Base-by-base conservation (phyloP, 2,329 filamentous ascomycete species). In the Exophiala sp. region DNA sequence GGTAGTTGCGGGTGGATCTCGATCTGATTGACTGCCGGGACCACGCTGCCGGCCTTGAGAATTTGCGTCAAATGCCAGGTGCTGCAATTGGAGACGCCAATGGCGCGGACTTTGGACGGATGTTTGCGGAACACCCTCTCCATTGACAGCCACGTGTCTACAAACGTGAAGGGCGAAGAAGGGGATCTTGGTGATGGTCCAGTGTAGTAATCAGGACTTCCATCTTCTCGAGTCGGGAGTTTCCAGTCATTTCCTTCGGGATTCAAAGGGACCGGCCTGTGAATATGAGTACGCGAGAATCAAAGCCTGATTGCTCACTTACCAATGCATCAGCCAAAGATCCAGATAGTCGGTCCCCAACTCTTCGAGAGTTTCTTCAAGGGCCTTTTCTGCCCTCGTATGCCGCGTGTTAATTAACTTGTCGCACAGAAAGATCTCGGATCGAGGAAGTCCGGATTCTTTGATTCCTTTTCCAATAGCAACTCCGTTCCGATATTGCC, bases 391-490 rank as follows among this genome's bases (percentile, higher is more conserved):
- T 2, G 71, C 68, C 20, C 63, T 54, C 16, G 59, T 57, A 3
- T 64, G 66, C 8, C 62, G 32, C 3, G 52, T 45, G 66, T 84
- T 86, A 88, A 89, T 95, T 35, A 91, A 79, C 79, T 95, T 95
- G 65, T 85, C 89, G 51, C 89, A 88, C 54, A 95, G 82, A 72
- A 94, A 94, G 57, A 95, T 73, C 52, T 94, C 88, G 69, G 86
- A 82, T 56, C 89, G 82, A 79, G 85, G 87, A 64, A 88, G 75
- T 18, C 88, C 88, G 3, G 82, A 88, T 51, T 88, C 84, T 67
- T 83, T 82, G 50, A 95, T 79, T 7, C 87, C 90, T 66, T 85
- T 75, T 59, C 90, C 90, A 9, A 95, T 29, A 5, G 24, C 24
- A 29, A 5, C 24, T 29, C 24, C 24, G 7, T 29, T 29, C 7